Base-by-base conservation (phyloP, 169 alveolate genomes). In the Cryptosporidium felis region DNA sequence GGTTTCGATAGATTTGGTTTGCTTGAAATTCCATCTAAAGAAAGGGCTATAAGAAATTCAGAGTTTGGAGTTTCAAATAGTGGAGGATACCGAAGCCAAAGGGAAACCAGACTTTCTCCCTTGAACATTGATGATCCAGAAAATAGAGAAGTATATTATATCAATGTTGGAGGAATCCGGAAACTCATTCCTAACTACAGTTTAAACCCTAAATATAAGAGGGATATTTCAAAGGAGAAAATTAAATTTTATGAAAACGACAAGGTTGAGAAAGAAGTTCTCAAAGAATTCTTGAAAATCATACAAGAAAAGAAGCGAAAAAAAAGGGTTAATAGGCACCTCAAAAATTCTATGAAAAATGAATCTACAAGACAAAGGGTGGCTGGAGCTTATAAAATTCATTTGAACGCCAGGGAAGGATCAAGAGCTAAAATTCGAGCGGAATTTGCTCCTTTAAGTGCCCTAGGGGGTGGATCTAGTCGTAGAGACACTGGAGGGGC, bases 1-100 rank as follows among this genome's bases (percentile, higher is more conserved):
- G 81, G 81, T 4, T 65, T 32, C 36, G 81, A 65, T 49, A 45
- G 42, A 32, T 30, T 32, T 65, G 81, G 81, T 2, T 65, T 65
- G 10, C 12, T 44, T 6, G 59, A 65, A 4, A 9, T 65, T 4
- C 81, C 81, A 1, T 46, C 47, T 10, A 65, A 12, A 44, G 47
- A 65, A 18, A 65, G 81, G 49, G 32, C 45, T n/a, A 47, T 46
- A 44, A 28, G 32, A 5, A 62, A 65, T 23, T 42, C 32, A 28
- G 81, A 28, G 26, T 4, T 26, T 46, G 38, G 63, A 5, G 26
- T 65, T 46, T 28, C 32, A 14, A 23, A 9, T 46, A 30, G 45
- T 1, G 49, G 49, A 5, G 49, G 26, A n/a, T 44, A 65, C 16
- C 0, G 1, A 5, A 30, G 30, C 49, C 32, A 26, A 0, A 62